phyloP scores from a whole-genome alignment of 768 basidiomycete species.

The Lepiota brunneoincarnata region DNA sequence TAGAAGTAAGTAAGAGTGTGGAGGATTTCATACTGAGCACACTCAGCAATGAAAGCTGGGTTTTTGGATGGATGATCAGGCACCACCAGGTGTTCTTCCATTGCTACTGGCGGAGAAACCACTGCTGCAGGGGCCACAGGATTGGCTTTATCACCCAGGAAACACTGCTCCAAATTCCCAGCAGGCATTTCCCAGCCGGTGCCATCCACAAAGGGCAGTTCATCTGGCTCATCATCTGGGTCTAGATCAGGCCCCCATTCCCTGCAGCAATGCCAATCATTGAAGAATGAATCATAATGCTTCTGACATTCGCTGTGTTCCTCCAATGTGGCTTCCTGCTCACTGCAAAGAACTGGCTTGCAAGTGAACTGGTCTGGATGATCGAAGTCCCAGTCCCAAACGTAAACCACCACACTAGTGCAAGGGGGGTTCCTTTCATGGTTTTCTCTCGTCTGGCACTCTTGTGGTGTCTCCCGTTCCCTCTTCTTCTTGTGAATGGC shows the following conservation, averaged over 20 bases:
- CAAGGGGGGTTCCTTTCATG: neutral
- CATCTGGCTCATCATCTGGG: neutral
- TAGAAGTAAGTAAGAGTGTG: neutral
- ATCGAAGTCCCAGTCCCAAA: neutral
- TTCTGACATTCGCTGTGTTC: neutral
- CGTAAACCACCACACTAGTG: neutral
- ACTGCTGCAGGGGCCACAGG: too few relatives aligned
- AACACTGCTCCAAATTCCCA: too few relatives aligned
- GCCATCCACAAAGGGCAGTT: too few relatives aligned
- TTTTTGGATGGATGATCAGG: neutral
- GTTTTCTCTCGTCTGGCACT: neutral
- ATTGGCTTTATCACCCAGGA: too few relatives aligned
- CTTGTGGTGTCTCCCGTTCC: neutral
- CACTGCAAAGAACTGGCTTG: neutral
- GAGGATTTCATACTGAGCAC: neutral
- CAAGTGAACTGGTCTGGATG: neutral
- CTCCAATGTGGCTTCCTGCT: neutral
- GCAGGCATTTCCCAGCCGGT: too few relatives aligned
- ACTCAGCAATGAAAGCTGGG: neutral
- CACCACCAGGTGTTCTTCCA: too few relatives aligned
- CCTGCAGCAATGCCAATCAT: slow-evolving; percentile 10
- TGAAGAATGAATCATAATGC: slow-evolving; percentile 3
- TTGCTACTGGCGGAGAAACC: too few relatives aligned
- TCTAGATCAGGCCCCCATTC: neutral
- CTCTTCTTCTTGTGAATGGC: neutral